Conservation (phyloP, 2,329 filamentous ascomycete genomes). For the Elsinoe ampelina region DNA sequence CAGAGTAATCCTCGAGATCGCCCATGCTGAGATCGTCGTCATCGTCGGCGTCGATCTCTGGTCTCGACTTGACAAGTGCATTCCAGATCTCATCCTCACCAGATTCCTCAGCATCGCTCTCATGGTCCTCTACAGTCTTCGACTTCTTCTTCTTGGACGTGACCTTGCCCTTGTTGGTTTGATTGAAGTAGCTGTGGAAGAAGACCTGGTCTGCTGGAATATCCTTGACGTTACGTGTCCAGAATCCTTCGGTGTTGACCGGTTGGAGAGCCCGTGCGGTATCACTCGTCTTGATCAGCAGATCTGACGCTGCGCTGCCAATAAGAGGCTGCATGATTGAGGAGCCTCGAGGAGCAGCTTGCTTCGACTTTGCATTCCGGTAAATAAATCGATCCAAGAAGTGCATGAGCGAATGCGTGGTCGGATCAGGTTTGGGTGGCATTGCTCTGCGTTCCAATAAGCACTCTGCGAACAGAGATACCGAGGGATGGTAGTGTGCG, state of each 20-base stretch:
- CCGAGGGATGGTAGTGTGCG: slow-evolving; percentile 85
- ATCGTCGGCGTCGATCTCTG: slow-evolving; percentile 60
- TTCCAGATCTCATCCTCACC: slow-evolving; percentile 74
- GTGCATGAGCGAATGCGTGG: slow-evolving; percentile 81
- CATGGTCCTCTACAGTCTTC: slow-evolving; percentile 34
- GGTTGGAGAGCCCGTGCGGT: slow-evolving; percentile 51
- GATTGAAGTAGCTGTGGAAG: slow-evolving; percentile 94
- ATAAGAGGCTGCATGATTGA: slow-evolving; percentile 96
- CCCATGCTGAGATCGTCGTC: slow-evolving; percentile 50
- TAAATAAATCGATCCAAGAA: slow-evolving; percentile 99
- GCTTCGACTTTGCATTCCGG: slow-evolving; percentile 70
- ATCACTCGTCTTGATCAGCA: slow-evolving; percentile 52
- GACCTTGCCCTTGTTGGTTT: slow-evolving; percentile 46
- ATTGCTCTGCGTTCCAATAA: slow-evolving; percentile 61
- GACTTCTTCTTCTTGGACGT: slow-evolving; percentile 50
- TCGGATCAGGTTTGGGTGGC: slow-evolving; percentile 80
- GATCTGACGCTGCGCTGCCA: slow-evolving; percentile 49
- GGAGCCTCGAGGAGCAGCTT: slow-evolving; percentile 57
- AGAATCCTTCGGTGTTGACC: slow-evolving; percentile 83
- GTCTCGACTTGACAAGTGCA: slow-evolving; percentile 70
- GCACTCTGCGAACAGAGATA: slow-evolving; percentile 69
- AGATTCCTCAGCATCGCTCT: slow-evolving; percentile 32
- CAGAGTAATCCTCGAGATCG: slow-evolving; percentile 32
- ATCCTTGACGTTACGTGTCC: slow-evolving; percentile 79
- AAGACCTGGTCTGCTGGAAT: slow-evolving; percentile 89